Evolutionary conservation across 2,329 filamentous ascomycete species (phyloP).

Genomic region (Alternaria gansuensis): DNA sequence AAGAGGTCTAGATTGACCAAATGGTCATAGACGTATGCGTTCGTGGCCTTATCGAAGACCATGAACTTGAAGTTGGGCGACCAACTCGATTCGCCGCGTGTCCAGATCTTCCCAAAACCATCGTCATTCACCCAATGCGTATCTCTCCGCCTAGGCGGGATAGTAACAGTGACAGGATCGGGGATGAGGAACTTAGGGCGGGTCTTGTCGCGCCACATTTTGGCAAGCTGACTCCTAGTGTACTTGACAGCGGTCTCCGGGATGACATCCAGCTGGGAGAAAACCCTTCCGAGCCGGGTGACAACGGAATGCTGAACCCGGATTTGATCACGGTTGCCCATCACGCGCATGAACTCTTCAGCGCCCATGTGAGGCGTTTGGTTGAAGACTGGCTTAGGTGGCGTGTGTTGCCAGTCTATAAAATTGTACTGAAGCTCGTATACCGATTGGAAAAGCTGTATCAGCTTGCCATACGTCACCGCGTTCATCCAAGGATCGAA

Average conservation of each 20-base stretch:
- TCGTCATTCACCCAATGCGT: neutral
- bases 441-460: neutral
- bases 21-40: slow-evolving; percentile 2
- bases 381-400: slow-evolving; percentile 1
- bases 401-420: neutral
- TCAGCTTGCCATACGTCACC: neutral
- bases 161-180: neutral
- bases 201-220: slow-evolving; percentile 4
- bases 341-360: neutral
- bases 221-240: neutral
- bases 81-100: neutral
- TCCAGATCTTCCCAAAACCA: neutral
- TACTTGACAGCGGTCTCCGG: neutral
- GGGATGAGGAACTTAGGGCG: slow-evolving; percentile 3
- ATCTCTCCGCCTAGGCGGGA: neutral
- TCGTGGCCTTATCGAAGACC: slow-evolving; percentile 5
- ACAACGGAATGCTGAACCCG: neutral
- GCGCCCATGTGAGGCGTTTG: neutral
- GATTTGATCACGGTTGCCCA: neutral
- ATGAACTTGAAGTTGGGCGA: neutral
- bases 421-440: neutral
- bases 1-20: neutral
- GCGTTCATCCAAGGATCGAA: slow-evolving; percentile 4
- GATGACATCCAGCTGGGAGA: neutral
- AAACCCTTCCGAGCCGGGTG: neutral